phyloP scores from a whole-genome alignment of 257 asterid genomes.

The Craterostigma plantagineum region DNA sequence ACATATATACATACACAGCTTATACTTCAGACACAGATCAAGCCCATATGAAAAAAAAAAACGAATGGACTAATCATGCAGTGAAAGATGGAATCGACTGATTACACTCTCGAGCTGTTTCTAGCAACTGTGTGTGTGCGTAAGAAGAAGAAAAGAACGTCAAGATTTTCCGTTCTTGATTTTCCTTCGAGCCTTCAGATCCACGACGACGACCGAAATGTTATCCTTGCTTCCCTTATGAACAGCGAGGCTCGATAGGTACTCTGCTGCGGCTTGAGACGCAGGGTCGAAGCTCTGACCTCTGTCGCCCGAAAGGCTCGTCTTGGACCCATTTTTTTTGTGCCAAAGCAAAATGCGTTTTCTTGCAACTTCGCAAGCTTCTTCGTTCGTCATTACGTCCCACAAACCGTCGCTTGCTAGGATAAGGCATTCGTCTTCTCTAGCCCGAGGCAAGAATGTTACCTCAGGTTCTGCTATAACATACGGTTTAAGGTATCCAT shows the following conservation, averaged over 20 bases:
- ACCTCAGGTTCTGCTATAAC: slow-evolving; percentile 1
- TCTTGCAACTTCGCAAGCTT: slow-evolving; percentile 1
- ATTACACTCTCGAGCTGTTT: no score
- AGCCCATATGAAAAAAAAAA: no score
- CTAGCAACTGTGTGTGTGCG: no score
- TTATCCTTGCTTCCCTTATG: slow-evolving; percentile 1
- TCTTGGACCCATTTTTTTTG: not conserved
- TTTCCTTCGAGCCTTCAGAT: slow-evolving; percentile 1
- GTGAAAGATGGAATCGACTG: no score
- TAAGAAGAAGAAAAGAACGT: no score
- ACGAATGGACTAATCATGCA: no score
- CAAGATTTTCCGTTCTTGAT: not conserved
- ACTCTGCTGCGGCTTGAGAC: slow-evolving; percentile 4
- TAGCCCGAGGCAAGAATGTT: not conserved
- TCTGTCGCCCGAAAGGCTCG: not conserved
- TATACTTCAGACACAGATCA: no score
- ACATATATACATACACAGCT: no score
- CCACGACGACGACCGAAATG: slow-evolving; percentile 1
- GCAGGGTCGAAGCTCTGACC: slow-evolving; percentile 2
- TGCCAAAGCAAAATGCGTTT: slow-evolving; percentile 1
- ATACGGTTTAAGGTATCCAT: slow-evolving; percentile 1
- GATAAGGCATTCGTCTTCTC: slow-evolving; percentile 4
- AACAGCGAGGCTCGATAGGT: slow-evolving; percentile 1
- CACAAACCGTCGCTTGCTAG: slow-evolving; percentile 5
- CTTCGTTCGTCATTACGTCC: slow-evolving; percentile 5